These are phyloP conservation scores for Ramichloridium luteum DNA, from an alignment of 2,329 filamentous ascomycete species.

Conservation along the genomic window DNA sequence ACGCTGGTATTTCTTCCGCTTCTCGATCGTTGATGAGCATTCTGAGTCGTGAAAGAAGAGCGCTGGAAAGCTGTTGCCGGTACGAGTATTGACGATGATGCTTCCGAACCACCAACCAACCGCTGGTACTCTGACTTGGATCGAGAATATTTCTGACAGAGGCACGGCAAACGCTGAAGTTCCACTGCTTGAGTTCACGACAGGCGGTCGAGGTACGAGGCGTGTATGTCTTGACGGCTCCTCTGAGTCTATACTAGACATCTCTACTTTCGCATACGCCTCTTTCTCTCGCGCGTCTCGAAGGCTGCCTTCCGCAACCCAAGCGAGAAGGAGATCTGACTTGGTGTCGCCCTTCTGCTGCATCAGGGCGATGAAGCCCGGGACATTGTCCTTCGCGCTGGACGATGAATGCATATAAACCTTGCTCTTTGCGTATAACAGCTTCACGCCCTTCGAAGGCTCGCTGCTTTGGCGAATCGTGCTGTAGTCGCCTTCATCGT, in stretches of 20 bases:
- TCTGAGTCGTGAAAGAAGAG: constrained; percentile 97
- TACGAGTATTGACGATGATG: constrained; percentile 78
- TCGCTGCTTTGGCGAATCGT: constrained; percentile 67
- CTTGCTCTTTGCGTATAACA: constrained; percentile 95
- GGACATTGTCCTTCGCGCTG: constrained; percentile 87
- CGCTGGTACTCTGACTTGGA: constrained; percentile 81
- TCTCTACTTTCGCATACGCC: constrained; percentile 89
- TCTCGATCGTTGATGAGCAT: constrained; percentile 87
- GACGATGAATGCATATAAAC: constrained; percentile 94
- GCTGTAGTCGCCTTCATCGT: constrained; percentile 89
- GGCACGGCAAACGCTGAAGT: constrained; percentile 87
- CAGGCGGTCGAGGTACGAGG: constrained; percentile 82
- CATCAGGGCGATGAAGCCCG: constrained; percentile 82
- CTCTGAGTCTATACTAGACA: constrained; percentile 65
- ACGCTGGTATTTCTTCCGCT: constrained; percentile 73
- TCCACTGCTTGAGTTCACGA: constrained; percentile 58
- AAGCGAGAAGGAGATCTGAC: constrained; percentile 71
- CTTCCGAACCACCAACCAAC: constrained; percentile 98
- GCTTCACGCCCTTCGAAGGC: constrained; percentile 61
- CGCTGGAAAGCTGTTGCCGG: constrained; percentile 86
- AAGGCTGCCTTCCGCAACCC: constrained; percentile 81
- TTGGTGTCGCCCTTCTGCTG: constrained; percentile 57
- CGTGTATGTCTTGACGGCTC: constrained; percentile 75
- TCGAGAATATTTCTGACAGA: constrained; percentile 77
- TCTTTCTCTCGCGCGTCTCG: constrained; percentile 61